Evolutionary conservation across 768 basidiomycete genomes (phyloP), one percentile per base, ranked within the genome.

Genomic region (Tulasnella sp.): DNA sequence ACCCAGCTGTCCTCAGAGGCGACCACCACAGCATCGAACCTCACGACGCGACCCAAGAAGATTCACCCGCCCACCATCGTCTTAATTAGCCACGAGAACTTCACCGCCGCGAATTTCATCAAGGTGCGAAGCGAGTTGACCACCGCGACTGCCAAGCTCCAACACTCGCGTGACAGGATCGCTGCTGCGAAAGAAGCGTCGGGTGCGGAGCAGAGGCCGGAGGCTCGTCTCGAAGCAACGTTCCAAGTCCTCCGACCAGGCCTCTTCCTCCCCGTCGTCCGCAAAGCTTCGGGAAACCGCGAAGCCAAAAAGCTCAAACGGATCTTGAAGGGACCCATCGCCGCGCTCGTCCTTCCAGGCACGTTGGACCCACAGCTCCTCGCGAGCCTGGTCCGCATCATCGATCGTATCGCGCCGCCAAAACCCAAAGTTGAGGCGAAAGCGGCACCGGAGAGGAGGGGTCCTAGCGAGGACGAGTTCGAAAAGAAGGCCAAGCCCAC

Each of bases 241-340:
- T 56, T 56, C 44, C 54, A 56, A 30, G 43, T 56, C 15, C 45
- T 59, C 24, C 46, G 57, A 15, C 57, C 57, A 7, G 57, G 57
- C 3, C 19, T 59, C 22, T 59, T 59, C 31, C 17, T 59, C 57
- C 57, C 57, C n/a, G 49, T 59, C 1, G 57, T 59, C 19, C 57
- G 57, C 19, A 59, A 51, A 24, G 57, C 49, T 7, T 49, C 57
- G 1, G 48, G 57, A 25, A 38, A 49, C 45, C 48, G 43, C 25
- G 57, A 49, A 49, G 46, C 25, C 2, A 59, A 50, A 29, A 59
- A 51, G 42, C 29, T 59, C 12, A 51, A 49, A 29, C 30, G 34
- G 25, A 49, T 59, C 29, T 34, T 59, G 17, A 59, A 59, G 25
- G 57, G 57, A 10, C 57, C 46, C 10, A 29, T 59, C 29, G 57